Conservation (phyloP, 371 early-diverging fungal species). For the Capillidium heterosporum region DNA sequence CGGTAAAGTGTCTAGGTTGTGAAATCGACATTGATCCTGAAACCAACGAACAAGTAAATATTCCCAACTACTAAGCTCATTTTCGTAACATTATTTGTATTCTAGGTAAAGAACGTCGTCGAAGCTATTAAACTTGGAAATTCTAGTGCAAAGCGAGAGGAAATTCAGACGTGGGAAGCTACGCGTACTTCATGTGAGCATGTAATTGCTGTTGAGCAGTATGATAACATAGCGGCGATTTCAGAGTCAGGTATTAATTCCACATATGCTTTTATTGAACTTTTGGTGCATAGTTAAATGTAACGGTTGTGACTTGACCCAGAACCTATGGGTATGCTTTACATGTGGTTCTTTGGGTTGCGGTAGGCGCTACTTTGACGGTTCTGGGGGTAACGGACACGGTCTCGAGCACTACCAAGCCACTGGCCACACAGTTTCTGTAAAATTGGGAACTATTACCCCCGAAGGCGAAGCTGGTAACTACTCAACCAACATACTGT, state of each 20-base stretch:
- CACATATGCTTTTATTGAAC: not conserved
- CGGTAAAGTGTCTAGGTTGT: too few relatives aligned
- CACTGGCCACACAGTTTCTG: constrained; percentile 68
- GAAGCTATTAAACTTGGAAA: constrained; percentile 50
- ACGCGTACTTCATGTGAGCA: constrained; percentile 70
- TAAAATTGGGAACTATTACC: constrained; percentile 91
- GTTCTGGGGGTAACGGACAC: constrained; percentile 98
- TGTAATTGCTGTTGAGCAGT: constrained; percentile 48
- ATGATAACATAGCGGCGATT: constrained; percentile 24
- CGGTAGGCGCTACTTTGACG: constrained; percentile 86
- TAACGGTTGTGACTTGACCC: constrained; percentile 66
- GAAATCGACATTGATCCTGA: too few relatives aligned
- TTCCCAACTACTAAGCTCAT: not conserved
- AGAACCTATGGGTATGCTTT: constrained; percentile 68
- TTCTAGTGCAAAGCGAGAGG: constrained; percentile 67
- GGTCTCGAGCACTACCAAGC: constrained; percentile 72
- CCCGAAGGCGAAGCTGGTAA: constrained; percentile 89
- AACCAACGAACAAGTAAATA: not conserved
- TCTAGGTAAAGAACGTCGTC: constrained; percentile 30
- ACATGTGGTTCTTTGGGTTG: constrained; percentile 61
- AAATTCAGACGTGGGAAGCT: constrained; percentile 85
- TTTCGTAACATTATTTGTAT: not conserved
- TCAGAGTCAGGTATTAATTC: constrained; percentile 5
- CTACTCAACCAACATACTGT: not conserved
- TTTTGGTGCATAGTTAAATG: constrained; percentile 46